Evolutionary conservation across 768 basidiomycete species (phyloP).

Genomic region (Auriculariales sp.): DNA sequence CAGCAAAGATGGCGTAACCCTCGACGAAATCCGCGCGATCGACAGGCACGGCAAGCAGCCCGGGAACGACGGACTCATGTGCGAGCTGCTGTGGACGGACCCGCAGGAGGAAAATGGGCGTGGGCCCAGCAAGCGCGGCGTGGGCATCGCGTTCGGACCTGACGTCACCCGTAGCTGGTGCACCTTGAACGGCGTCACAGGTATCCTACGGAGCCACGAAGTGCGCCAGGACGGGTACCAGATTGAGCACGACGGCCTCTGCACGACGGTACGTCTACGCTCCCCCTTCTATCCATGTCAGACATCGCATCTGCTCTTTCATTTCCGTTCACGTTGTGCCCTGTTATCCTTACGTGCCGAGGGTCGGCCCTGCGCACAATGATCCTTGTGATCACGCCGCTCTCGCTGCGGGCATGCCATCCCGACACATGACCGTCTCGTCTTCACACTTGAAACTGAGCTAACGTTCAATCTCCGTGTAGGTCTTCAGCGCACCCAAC

Average conservation of each 20-base stretch:
- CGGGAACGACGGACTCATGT: slow-evolving; percentile 91
- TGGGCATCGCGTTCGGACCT: slow-evolving; percentile 91
- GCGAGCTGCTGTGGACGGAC: slow-evolving; percentile 90
- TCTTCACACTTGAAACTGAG: too few species aligned
- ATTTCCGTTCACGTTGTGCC: background rate
- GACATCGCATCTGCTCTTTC: slow-evolving; percentile 5
- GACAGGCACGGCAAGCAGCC: slow-evolving; percentile 81
- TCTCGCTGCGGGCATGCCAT: too few species aligned
- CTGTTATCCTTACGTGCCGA: too few species aligned
- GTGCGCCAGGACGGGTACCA: slow-evolving; percentile 94
- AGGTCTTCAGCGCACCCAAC: slow-evolving; percentile 93
- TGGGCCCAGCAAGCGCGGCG: slow-evolving; percentile 94
- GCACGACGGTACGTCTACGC: slow-evolving; percentile 57
- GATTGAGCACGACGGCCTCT: slow-evolving; percentile 86
- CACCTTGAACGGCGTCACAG: slow-evolving; percentile 68
- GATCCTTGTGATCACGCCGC: too few species aligned
- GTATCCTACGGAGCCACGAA: slow-evolving; percentile 90
- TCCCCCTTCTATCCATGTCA: slow-evolving; percentile 6
- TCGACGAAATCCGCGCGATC: slow-evolving; percentile 85
- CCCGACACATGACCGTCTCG: too few species aligned
- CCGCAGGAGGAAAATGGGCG: slow-evolving; percentile 80
- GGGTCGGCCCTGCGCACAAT: too few species aligned
- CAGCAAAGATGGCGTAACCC: slow-evolving; percentile 86
- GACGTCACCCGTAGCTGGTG: slow-evolving; percentile 89
- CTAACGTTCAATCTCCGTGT: background rate